phyloP scores from a whole-genome alignment of 176 grass and related monocot genomes.

The Puya raimondii region DNA sequence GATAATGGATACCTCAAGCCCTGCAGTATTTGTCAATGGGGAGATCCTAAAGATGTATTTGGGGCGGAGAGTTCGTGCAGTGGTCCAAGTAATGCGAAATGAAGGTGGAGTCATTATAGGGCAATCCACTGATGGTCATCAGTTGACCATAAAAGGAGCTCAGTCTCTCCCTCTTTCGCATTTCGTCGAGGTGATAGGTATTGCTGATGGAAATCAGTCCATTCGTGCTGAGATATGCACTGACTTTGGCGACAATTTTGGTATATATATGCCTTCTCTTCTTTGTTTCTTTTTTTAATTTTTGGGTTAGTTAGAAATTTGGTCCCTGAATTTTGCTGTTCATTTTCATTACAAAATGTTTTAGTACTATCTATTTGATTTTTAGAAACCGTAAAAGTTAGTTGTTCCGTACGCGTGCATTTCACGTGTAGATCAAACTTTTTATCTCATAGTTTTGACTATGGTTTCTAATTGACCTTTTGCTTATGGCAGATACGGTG shows the following conservation, averaged over 20 bases:
- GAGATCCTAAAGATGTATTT: conserved; percentile 57
- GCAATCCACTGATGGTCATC: conserved; percentile 61
- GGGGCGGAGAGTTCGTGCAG: conserved; percentile 64
- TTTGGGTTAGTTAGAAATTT: neutral
- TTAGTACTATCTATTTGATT: neutral
- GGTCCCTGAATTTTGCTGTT: neutral
- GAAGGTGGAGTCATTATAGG: conserved; percentile 48
- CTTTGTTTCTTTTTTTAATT: neutral
- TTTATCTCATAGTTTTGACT: neutral
- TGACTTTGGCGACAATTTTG: conserved; percentile 72
- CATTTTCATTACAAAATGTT: too few species aligned
- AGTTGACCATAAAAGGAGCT: conserved; percentile 62
- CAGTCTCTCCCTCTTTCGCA: conserved; percentile 22
- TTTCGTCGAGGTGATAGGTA: conserved; percentile 70
- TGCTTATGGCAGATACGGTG: conserved; percentile 30
- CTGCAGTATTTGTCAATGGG: conserved; percentile 64
- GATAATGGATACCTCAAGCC: conserved; percentile 77
- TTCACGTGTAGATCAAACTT: neutral
- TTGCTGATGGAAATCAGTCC: conserved; percentile 57
- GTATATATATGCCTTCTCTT: conserved; percentile 23
- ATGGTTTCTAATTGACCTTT: conserved; percentile 15
- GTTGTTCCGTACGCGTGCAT: neutral
- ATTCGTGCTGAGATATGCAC: conserved; percentile 71
- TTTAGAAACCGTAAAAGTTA: too few species aligned
- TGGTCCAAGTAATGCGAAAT: conserved; percentile 51